These are phyloP conservation scores for Jaapia argillacea DNA, from an alignment of 768 basidiomycete species.

Conservation along the genomic window DNA sequence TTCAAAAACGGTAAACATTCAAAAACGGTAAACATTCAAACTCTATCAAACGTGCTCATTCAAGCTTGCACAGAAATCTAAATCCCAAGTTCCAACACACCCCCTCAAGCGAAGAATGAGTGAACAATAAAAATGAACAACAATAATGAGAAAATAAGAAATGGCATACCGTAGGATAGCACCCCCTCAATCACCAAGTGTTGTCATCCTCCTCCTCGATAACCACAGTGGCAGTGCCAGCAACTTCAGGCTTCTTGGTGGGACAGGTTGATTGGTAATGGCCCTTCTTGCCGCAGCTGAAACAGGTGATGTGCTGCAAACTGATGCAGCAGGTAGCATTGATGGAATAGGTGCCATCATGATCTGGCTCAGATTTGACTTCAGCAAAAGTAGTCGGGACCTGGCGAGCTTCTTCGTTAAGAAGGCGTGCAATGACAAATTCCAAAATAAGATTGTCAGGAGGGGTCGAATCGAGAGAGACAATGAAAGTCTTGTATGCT, in stretches of 20 bases:
- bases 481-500: conserved; percentile 19
- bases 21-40: no score
- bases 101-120: neutral
- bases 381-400: conserved; percentile 1
- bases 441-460: conserved; percentile 16
- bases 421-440: conserved; percentile 16
- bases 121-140: neutral
- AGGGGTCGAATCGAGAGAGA: conserved; percentile 19
- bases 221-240: neutral
- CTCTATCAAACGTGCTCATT: no score
- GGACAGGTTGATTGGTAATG: neutral
- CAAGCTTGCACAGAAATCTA: no score
- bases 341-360: neutral
- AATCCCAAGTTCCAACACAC: neutral
- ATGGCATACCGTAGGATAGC: neutral
- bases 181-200: neutral
- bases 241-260: neutral
- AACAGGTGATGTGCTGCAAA: conserved; percentile 14
- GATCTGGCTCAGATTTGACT: conserved; percentile 1
- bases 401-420: conserved; percentile 22
- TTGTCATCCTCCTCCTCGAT: neutral
- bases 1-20: no score
- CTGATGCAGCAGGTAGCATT: conserved; percentile 6
- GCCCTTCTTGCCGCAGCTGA: conserved; percentile 16
- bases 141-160: neutral